These are phyloP conservation scores for Penicillium sp. DNA, from an alignment of 2,329 filamentous ascomycete genomes.

Conservation along the genomic window DNA sequence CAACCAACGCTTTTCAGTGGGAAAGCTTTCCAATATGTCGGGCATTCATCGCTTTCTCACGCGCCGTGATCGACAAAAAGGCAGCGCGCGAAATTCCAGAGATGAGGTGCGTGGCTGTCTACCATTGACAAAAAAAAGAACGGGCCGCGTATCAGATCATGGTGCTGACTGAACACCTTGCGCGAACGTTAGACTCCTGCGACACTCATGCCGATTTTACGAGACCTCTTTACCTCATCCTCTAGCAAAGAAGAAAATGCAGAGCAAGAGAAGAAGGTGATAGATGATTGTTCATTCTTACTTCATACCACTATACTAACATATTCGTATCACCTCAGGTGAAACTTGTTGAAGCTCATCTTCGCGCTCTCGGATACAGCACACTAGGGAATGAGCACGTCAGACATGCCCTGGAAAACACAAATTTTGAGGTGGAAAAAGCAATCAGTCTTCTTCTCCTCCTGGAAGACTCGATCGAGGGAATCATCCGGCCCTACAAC, in stretches of 20 bases:
- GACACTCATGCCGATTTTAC: conserved; percentile 19
- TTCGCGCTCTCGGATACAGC: conserved; percentile 50
- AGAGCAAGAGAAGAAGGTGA: conserved; percentile 33
- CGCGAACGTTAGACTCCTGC: neutral
- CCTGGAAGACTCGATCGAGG: conserved; percentile 73
- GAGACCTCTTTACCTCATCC: conserved; percentile 30
- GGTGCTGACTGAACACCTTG: no score
- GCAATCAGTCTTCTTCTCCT: conserved; percentile 71
- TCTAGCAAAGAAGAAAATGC: conserved; percentile 15
- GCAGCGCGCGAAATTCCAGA: conserved; percentile 26
- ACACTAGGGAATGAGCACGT: conserved; percentile 57
- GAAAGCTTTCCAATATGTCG: conserved; percentile 27
- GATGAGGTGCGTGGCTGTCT: conserved; percentile 24
- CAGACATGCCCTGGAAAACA: conserved; percentile 56
- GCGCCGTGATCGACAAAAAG: conserved; percentile 32
- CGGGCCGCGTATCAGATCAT: neutral
- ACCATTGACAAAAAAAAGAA: neutral
- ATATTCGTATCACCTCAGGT: conserved; percentile 32
- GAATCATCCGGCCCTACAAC: conserved; percentile 69
- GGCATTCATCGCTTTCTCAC: conserved; percentile 40
- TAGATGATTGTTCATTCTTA: neutral
- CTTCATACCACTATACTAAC: conserved; percentile 9
- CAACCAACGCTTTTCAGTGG: conserved; percentile 2
- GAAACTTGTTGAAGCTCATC: conserved; percentile 47
- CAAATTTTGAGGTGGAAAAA: conserved; percentile 64